Evolutionary conservation across 331 rosid genomes (phyloP).

Genomic region (Rhamnella rubrinervis): DNA sequence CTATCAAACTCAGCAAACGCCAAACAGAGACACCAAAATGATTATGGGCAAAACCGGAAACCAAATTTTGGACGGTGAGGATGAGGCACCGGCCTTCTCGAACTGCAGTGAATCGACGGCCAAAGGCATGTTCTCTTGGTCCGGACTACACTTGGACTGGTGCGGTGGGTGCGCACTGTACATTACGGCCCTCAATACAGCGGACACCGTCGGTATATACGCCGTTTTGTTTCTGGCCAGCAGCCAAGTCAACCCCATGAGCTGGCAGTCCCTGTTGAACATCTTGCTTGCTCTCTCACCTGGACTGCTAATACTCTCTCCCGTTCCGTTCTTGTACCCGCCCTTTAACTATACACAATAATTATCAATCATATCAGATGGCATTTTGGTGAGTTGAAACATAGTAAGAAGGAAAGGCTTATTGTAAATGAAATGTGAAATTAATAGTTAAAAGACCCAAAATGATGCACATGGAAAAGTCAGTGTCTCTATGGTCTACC

Average conservation of each 20-base stretch:
- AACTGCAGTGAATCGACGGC: slow-evolving; percentile 94
- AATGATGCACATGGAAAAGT: neutral
- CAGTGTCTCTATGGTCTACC: neutral
- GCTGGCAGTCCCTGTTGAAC: slow-evolving; percentile 91
- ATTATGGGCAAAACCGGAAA: slow-evolving; percentile 50
- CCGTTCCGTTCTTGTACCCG: slow-evolving; percentile 45
- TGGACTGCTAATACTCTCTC: slow-evolving; percentile 26
- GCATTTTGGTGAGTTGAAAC: neutral
- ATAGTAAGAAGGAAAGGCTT: neutral
- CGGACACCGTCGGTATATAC: slow-evolving; percentile 94
- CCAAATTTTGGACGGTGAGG: slow-evolving; percentile 37
- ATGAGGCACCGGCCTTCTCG: slow-evolving; percentile 44
- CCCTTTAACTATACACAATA: slow-evolving; percentile 46
- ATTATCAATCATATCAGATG: neutral
- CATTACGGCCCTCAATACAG: slow-evolving; percentile 89
- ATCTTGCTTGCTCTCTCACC: slow-evolving; percentile 71
- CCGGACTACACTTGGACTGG: slow-evolving; percentile 86
- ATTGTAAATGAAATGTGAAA: neutral
- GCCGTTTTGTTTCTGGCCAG: slow-evolving; percentile 83
- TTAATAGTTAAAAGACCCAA: neutral
- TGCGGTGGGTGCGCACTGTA: slow-evolving; percentile 82
- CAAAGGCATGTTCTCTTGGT: slow-evolving; percentile 97
- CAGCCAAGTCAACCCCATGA: slow-evolving; percentile 97
- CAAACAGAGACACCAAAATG: slow-evolving; percentile 20
- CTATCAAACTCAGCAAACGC: slow-evolving; percentile 10